phyloP scores from a whole-genome alignment of 176 grass and related monocot genomes.

The Bolboschoenus planiculmis region DNA sequence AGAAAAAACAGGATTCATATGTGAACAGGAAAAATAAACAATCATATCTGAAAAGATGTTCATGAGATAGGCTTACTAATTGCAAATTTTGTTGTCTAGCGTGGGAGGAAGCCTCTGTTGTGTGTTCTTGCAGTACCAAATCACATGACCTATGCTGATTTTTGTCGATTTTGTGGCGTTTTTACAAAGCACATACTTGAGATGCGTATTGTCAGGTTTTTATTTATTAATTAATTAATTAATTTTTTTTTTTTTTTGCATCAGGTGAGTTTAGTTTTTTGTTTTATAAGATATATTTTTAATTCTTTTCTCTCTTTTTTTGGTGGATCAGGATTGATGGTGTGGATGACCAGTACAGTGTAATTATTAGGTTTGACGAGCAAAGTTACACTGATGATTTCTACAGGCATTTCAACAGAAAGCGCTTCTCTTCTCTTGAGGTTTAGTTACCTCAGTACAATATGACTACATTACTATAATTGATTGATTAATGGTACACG shows the following conservation, averaged over 20 bases:
- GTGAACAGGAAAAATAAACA: background rate
- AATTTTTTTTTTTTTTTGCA: background rate
- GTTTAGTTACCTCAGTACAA: slow-evolving; percentile 25
- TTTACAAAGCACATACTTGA: slow-evolving; percentile 73
- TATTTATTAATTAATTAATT: too few relatives aligned
- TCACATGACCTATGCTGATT: slow-evolving; percentile 93
- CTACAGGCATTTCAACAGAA: slow-evolving; percentile 68
- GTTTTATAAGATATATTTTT: background rate
- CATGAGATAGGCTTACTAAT: background rate
- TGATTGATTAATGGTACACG: background rate
- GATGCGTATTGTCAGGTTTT: slow-evolving; percentile 94
- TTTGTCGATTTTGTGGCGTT: slow-evolving; percentile 66
- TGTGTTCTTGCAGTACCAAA: slow-evolving; percentile 80
- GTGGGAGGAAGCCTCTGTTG: slow-evolving; percentile 69
- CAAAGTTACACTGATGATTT: slow-evolving; percentile 71
- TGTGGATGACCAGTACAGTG: slow-evolving; percentile 70
- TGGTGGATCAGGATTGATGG: slow-evolving; percentile 49
- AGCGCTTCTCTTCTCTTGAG: slow-evolving; percentile 81
- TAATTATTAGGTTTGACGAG: slow-evolving; percentile 73
- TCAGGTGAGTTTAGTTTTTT: background rate
- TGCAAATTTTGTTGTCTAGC: slow-evolving; percentile 24
- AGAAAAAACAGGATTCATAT: background rate
- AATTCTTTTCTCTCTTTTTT: background rate
- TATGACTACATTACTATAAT: background rate
- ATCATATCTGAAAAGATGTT: background rate